Base-by-base conservation (phyloP, 306 rosid genomes). In the Trifolium fragiferum region DNA sequence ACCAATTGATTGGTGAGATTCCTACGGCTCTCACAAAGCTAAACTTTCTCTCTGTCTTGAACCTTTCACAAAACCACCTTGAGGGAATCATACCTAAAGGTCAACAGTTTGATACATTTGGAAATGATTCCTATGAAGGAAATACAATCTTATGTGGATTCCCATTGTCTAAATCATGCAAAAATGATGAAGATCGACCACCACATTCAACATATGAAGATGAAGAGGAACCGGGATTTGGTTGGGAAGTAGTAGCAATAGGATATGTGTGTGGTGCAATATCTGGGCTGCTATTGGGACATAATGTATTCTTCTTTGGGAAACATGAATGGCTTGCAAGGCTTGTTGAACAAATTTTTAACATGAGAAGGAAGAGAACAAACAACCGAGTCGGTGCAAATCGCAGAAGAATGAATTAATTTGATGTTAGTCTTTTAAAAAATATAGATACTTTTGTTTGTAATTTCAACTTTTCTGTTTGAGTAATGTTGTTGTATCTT, bases 261-360 rank as follows among this genome's bases (percentile, higher is more conserved):
- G 51, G 51, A 44, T 44, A 44, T 44, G 16, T 0, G 16, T 44
- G 51, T 44, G 51, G 51, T 2, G 51, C 16, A 44, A 44, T 44
- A 14, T 13, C 13, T 12, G 16, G 51, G 0, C 8, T 37, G 40
- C 0, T 37, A 8, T 2, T 68, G 40, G 86, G 82, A 30, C 73
- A 25, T 46, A n/a, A 32, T 18, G 38, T 76, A 0, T 40, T 79
- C 30, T 33, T 25, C 5, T 47, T 0, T 8, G 70, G 43, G 0
- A 79, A 40, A 46, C 63, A 70, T 5, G 23, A 46, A 10, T 68
- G 74, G 57, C 46, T 64, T 18, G 37, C 25, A 3, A 62, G 33
- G 21, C n/a, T 46, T 14, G 3, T 72, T 20, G 71, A 43, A 19
- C 13, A 15, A n/a, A 8, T 57, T 8, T 4, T 62, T 2, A 32